Evolutionary conservation across 2,329 filamentous ascomycete genomes (phyloP), one percentile per base, ranked within the genome.

Genomic region (Pseudophaeomoniella oleicola): DNA sequence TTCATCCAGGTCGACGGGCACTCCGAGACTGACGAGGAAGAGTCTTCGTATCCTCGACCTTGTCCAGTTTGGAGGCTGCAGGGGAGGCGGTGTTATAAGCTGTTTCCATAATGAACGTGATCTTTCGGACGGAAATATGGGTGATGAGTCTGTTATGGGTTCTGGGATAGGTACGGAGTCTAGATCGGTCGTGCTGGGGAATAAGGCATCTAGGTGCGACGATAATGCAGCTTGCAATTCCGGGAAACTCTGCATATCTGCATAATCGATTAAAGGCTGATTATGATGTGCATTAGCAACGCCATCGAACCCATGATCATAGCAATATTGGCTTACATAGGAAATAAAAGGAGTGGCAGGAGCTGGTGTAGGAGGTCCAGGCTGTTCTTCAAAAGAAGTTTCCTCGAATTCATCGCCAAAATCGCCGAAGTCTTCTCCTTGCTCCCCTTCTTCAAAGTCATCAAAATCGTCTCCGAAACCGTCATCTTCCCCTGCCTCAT

Each of bases 11-110:
- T 98, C 90, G 32, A 98, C 85, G 2, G 90, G 90, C 0, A 98
- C 90, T 13, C 90, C 90, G 0, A 98, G 73, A 1, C 87, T 94
- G 37, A 98, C 87, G 30, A 98, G 75, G 56, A 98, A 98, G 16
- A 98, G 73, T 17, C 90, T 82, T 37, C 90, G 78, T 48, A 94
- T 98, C 36, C 87, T 83, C 36, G 86, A 94, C 44, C 90, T 84
- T 40, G 94, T 92, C 90, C 90, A 98, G 58, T 98, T 90, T 1
- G 90, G 88, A 4, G 90, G 90, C 50, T 94, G 86, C 27, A 98
- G 73, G 2, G 90, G 87, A 2, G 90, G 90, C 14, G 90, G 88
- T 2, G 88, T 88, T 18, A 94, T 85, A 3, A 98, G 75, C 62
- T 98, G 90, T 30, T 87, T 86, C 90, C 90, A 98, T 19, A 98